Evolutionary conservation across 345 rosid genomes (phyloP).

Genomic region (Cardamine chenopodiifolia): DNA sequence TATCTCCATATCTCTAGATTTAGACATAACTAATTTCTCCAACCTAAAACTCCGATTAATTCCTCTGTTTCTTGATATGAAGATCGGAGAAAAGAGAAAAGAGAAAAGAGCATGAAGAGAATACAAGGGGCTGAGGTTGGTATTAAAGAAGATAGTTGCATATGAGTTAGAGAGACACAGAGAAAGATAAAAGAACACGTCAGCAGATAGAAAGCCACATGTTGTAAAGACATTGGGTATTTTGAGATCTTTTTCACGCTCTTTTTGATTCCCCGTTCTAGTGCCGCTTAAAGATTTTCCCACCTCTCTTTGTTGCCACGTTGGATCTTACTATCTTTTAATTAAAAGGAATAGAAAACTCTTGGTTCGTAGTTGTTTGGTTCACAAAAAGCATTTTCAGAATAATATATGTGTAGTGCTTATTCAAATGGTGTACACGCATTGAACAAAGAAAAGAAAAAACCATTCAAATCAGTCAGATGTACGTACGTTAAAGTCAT

Average conservation of each 20-base stretch:
- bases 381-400: not conserved
- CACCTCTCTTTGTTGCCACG: constrained; percentile 30
- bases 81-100: not conserved
- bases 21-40: constrained; percentile 41
- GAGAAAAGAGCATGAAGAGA: constrained; percentile 33
- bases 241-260: constrained; percentile 39
- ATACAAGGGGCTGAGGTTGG: constrained; percentile 26
- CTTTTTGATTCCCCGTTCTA: constrained; percentile 43
- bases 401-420: not conserved
- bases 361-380: constrained; percentile 31
- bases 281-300: constrained; percentile 34
- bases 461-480: not conserved
- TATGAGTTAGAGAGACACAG: not conserved
- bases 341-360: not conserved
- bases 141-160: constrained; percentile 33
- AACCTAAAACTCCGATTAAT: not conserved
- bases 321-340: constrained; percentile 3
- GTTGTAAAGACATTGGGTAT: constrained; percentile 25
- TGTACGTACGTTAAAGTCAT: constrained; percentile 26
- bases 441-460: not conserved
- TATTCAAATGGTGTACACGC: constrained; percentile 24
- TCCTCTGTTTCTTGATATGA: constrained; percentile 8
- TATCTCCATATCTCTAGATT: constrained; percentile 36
- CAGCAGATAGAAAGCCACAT: constrained; percentile 37
- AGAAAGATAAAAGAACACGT: constrained; percentile 27